A percentile compares a stretch with the other conserved stretches of the same genome.
Conservation (phyloP, 768 basidiomycete genomes). For the Boletus edulis region DNA sequence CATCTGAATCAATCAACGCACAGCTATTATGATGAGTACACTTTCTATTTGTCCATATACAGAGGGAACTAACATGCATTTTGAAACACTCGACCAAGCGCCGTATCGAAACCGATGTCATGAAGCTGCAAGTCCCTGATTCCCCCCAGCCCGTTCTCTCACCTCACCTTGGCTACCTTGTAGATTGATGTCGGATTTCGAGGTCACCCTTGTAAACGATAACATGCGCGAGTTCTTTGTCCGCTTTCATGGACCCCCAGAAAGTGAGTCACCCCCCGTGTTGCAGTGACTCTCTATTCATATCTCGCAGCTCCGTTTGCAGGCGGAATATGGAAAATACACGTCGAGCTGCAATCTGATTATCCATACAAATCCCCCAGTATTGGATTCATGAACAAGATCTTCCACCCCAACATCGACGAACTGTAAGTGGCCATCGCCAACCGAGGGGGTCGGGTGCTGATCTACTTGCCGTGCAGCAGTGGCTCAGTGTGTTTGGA, state of each 20-base stretch:
- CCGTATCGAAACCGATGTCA: constrained; percentile 98
- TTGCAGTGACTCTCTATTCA: constrained; percentile 5
- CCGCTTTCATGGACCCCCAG: constrained; percentile 87
- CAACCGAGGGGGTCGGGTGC: constrained; percentile 2
- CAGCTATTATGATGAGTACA: constrained; percentile 61
- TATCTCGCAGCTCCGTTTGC: constrained; percentile 79
- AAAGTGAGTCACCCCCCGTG: constrained; percentile 62
- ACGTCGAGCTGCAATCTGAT: constrained; percentile 97
- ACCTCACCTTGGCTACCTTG: constrained; percentile 9
- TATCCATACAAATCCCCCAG: constrained; percentile 99
- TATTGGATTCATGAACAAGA: constrained; percentile 99
- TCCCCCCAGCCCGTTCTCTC: background rate
- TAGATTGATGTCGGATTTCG: constrained; percentile 98
- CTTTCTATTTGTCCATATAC: constrained; percentile 18
- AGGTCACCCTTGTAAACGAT: constrained; percentile 96
- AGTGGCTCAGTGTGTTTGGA: constrained; percentile 98
- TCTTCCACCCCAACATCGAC: constrained; percentile 99
- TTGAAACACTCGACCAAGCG: constrained; percentile 76
- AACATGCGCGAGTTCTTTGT: constrained; percentile 99
- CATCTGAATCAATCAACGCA: constrained; percentile 11
- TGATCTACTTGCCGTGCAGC: constrained; percentile 39
- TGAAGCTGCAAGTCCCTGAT: constrained; percentile 78
- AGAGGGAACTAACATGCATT: constrained; percentile 27
- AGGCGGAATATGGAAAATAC: constrained; percentile 99
- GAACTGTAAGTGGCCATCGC: constrained; percentile 70